Base-by-base conservation (phyloP, 768 basidiomycete genomes). In the Rhizopogon vesiculosus region DNA sequence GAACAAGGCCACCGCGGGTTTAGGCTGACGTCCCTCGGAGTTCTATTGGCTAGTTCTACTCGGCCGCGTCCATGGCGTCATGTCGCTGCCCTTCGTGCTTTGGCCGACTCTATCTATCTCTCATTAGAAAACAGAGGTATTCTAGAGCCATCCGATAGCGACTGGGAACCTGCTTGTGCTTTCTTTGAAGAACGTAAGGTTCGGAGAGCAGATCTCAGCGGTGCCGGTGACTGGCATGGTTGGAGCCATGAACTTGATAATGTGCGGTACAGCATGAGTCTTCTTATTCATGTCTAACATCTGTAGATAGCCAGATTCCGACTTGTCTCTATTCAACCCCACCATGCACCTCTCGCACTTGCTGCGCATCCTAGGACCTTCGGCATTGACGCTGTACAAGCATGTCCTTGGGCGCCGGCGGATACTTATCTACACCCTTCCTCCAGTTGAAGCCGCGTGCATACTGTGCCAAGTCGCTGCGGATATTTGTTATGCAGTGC, bases 41-140 rank as follows among this genome's bases (percentile, higher is more conserved):
- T 92, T 31, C 74, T 92, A 1, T 77, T 91, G 19, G 85, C 82
- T 4, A 81, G 78, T 54, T 86, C 86, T 7, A 63, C 71, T 2
- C 76, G 86, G 51, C 80, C 89, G 13, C 77, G 87, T n/a, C 87
- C 91, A 10, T 92, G 90, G 87, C 69, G 75, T 50, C 91, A 93
- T 64, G 78, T 86, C 2, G 68, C 77, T 1, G 78, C 81, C 3
- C 76, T 93, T 33, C 87, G 87, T 63, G 71, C 76, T 1, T 77
- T 92, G 35, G 72, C 83, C 22, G 75, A 72, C 42, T 64, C 70
- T 3, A 77, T 89, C 42, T 84, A 88, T 64, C 67, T 77, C 2
- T 70, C 73, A 13, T 64, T 81, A 55, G 81, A 83, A 51, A 70
- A 70, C 42, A 70, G 76, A 50, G 82, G 75, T 5, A 65, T 72